phyloP scores from a whole-genome alignment of 371 early-diverging fungal species.

The Lichtheimia ramosa region DNA sequence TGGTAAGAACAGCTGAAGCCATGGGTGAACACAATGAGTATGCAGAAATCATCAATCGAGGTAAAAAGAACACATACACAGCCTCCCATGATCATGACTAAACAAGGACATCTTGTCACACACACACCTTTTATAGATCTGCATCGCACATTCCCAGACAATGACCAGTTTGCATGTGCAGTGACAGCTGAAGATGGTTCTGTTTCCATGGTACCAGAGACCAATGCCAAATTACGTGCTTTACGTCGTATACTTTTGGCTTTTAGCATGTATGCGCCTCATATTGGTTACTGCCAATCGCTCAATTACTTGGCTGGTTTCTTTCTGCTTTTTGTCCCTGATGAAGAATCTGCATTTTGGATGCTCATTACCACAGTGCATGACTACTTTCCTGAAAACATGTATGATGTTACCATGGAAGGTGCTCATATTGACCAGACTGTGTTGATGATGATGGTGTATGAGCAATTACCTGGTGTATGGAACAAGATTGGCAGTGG shows the following conservation, averaged over 20 bases:
- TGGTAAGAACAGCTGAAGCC: constrained; percentile 53
- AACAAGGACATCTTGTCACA: no score
- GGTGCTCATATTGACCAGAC: constrained; percentile 78
- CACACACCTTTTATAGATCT: constrained; percentile 52
- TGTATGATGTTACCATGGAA: constrained; percentile 80
- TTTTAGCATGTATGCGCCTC: constrained; percentile 61
- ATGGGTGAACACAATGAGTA: constrained; percentile 57
- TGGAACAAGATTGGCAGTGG: constrained; percentile 57
- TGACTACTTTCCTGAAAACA: constrained; percentile 71
- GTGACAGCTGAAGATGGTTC: constrained; percentile 30
- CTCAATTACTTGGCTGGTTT: constrained; percentile 82
- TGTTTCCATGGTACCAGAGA: constrained; percentile 30
- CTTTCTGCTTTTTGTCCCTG: constrained; percentile 70
- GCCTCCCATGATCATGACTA: background rate
- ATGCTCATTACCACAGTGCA: constrained; percentile 74
- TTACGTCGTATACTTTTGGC: constrained; percentile 72
- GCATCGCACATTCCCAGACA: constrained; percentile 84
- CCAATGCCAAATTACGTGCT: constrained; percentile 58
- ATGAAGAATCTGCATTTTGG: constrained; percentile 84
- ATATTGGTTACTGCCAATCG: constrained; percentile 86
- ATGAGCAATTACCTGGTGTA: constrained; percentile 57
- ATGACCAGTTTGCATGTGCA: constrained; percentile 62
- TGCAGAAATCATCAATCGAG: constrained; percentile 66
- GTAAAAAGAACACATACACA: constrained; percentile 1
- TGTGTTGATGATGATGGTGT: constrained; percentile 65